Evolutionary conservation across 345 rosid species (phyloP), one percentile per base, ranked within the genome.

Genomic region (Brassica carinata): DNA sequence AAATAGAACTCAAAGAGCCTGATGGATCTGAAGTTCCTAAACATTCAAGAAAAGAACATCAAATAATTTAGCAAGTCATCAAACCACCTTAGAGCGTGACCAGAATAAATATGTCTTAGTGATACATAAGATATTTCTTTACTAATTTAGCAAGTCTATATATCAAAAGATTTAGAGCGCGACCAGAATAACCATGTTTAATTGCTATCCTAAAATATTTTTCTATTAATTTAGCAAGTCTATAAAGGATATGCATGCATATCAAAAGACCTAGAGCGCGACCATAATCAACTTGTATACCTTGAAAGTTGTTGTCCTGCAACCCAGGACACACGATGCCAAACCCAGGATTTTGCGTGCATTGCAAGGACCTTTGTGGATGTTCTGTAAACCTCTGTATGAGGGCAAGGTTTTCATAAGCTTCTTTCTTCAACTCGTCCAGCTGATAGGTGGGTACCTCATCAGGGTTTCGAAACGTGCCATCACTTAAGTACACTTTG

Each of bases 361-460:
- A 73, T 14, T 82, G 67, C 27, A 87, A 72, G 34, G 89, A 76
- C 38, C 86, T 82, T 3, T 76, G 81, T 15, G 85, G 83, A 72
- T 75, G 82, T 51, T 73, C 78, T 2, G 8, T 31, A 40, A 70
- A 69, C 8, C 81, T 76, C 38, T 18, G 57, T 36, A 90, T 74
- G 38, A 65, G n/a, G 7, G 14, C 5, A 15, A 59, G 27, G 27
- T 92, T 86, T 33, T 34, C 27, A 53, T 89, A 88, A 61, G 98
- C 97, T 17, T 76, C 86, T 7, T 17, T 66, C 84, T 84, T 91
- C 4, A 81, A 3, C n/a, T 77, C 74, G 67, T 93, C 85, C 0
- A 92, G 75, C 89, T 91, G 74, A 74, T 5, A 64, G 19, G 31
- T 77, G 58, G 30, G 72, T 13, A 89, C 75, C 26, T 76, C 77